Evolutionary conservation across 106 monocot species (phyloP), one percentile per base, ranked within the genome.

Genomic region (Cymbidium sinense): DNA sequence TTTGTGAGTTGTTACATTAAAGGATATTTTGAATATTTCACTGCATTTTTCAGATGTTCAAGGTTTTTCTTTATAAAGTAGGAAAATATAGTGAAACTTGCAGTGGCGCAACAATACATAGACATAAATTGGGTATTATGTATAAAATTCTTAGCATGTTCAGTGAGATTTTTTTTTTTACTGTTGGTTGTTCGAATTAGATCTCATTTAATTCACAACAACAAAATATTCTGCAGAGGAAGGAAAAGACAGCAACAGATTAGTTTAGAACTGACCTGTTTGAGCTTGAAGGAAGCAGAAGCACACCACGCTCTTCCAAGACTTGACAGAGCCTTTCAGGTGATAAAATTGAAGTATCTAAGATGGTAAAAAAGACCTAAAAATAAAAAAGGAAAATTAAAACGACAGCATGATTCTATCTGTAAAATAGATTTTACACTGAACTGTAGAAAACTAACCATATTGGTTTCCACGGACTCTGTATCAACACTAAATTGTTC

Each of bases 401-500:
- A 51, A 35, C 21, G 10, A 35, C 51, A 43, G 0, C n/a, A 78
- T 34, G 15, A 47, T 15, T 25, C 44, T 35, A 51, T 79, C 36
- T 52, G 71, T 50, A 52, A 54, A n/a, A 79, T 71, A n/a, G 20
- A 79, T 43, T 21, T 31, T 51, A 25, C 25, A 54, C 17, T 17
- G 67, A 67, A 5, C 50, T 52, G 13, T 70, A 27, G 71, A 36
- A n/a, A 34, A 85, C 89, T 70, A 30, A 98, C 98, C 94, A 99
- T 99, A 67, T 99, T 99, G 23, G 98, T 90, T 82, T 99, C 88
- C 43, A 94, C 88, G 10, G 94, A 87, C 71, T 58, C 43, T 50
- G 64, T 35, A 73, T 95, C 88, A 43, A 92, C 80, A 20, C 54
- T 80, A n/a, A 94, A 27, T 50, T 87, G 85, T 71, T 95, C 85